Evolutionary conservation across 495 filamentous ascomycete species (phyloP), one percentile per base, ranked within the genome.

Genomic region (Amorphotheca resinae): DNA sequence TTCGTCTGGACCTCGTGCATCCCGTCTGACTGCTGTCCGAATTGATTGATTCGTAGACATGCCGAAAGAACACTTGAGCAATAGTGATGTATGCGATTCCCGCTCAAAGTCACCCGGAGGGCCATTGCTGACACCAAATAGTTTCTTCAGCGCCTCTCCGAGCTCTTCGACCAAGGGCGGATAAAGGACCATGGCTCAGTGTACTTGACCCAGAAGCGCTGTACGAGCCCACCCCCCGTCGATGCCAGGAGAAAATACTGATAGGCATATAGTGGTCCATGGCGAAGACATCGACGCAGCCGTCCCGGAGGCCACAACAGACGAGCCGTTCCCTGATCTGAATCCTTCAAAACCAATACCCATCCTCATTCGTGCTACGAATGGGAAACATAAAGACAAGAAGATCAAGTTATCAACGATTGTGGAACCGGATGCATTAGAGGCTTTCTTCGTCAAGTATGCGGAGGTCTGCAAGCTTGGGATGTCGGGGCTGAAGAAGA

Each of bases 401-500:
- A 93, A 84, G 61, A 64, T 84, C 48, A 95, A 94, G 60, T 53
- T 96, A 22, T 84, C 82, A 1, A 96, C 93, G 0, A 55, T 95
- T 2, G 86, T 96, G 9, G 66, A 77, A 35, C 72, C 82, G 8
- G 75, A 76, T 32, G 75, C 80, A 2, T 61, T 95, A 3, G 86
- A 93, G 30, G 64, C 58, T 0, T 98, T 98, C 52, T 98, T 83
- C 61, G 66, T 66, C 12, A 71, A 74, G 31, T 98, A 96, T 62
- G 87, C 87, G n/a, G 93, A 96, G 52, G 70, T 85, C 5, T 93
- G 87, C 60, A 95, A 91, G 65, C 62, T 69, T 0, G 86, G 87
- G 14, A 96, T 95, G 88, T 67, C 73, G 21, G 76, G 70, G 15
- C 53, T 98, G 67, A 96, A 95, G 82, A 95, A 93, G 66, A 66